Evolutionary conservation across 176 grass and related monocot genomes (phyloP), one percentile per base, ranked within the genome.

Genomic region (Oryza nivara): DNA sequence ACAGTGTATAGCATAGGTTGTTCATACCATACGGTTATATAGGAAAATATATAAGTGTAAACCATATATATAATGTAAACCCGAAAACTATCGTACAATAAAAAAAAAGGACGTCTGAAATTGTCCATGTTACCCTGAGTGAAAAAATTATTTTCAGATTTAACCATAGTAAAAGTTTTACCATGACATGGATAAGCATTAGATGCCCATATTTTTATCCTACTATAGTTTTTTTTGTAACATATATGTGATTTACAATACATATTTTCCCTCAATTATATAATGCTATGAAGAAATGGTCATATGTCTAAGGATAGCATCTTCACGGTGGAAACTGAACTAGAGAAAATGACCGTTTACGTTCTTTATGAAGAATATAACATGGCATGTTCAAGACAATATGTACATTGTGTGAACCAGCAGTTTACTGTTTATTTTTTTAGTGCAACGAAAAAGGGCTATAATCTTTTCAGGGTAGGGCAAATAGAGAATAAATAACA

Each of bases 401-500:
- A 48, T 67, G 77, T 28, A 79, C 46, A 47, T 17, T 20, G 23
- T 79, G 63, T 67, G 15, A 30, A 12, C 41, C 48, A 34, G 16
- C 16, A 10, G 32, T 41, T 40, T 19, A 70, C 49, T 17, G 4
- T 0, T 9, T 41, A 41, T 70, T 1, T 64, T 64, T 82, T 70
- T 25, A 76, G 48, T 68, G 15, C 23, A 32, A 85, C 0, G 51
- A 12, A 4, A 0, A 72, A 25, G 48, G 67, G 43, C 41, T 28
- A 47, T 19, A 20, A 48, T 68, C 2, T 64, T 60, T 83, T 48
- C 56, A 83, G 9, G 43, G 30, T 54, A 78, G 19, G 19, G 36
- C 12, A 83, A 68, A 20, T 51, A 52, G 15, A 75, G 61, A 25
- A 76, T 9, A 82, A 88, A 51, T 64, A 48, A 46, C n/a, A 83